These are phyloP conservation scores for Globisporangium middletonii DNA, from an alignment of 352 stramenopile genomes.

Conservation along the genomic window DNA sequence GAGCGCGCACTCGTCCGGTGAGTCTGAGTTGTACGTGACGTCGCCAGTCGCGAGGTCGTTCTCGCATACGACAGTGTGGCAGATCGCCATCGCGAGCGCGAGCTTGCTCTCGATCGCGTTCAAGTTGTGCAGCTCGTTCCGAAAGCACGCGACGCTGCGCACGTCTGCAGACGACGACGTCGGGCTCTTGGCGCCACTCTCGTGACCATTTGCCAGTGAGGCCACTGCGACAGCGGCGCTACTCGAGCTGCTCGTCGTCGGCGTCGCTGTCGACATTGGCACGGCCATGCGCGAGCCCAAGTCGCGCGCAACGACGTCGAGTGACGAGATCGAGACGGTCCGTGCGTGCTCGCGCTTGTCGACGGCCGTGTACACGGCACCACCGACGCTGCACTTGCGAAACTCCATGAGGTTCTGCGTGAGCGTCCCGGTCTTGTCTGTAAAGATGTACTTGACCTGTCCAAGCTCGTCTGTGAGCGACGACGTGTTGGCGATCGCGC, in stretches of 20 bases:
- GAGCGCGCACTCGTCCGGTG: slow-evolving; percentile 90
- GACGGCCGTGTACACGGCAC: slow-evolving; percentile 58
- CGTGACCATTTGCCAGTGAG: background rate
- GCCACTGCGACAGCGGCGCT: background rate
- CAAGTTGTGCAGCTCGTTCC: slow-evolving; percentile 37
- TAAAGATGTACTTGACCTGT: slow-evolving; percentile 92
- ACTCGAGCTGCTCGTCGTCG: background rate
- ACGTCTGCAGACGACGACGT: background rate
- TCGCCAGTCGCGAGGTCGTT: slow-evolving; percentile 27
- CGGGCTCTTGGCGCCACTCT: slow-evolving; percentile 1
- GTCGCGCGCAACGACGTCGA: slow-evolving; percentile 20
- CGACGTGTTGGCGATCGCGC: slow-evolving; percentile 81
- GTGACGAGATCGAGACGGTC: slow-evolving; percentile 28
- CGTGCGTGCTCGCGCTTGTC: slow-evolving; percentile 28
- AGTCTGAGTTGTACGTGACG: slow-evolving; percentile 87
- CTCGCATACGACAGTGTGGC: slow-evolving; percentile 85
- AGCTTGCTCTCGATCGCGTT: slow-evolving; percentile 50
- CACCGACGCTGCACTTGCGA: slow-evolving; percentile 91
- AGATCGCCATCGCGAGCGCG: slow-evolving; percentile 72
- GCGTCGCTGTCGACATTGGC: background rate
- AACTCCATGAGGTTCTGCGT: slow-evolving; percentile 96
- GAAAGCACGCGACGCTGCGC: slow-evolving; percentile 32
- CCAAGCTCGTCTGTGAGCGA: slow-evolving; percentile 91
- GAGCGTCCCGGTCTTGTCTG: slow-evolving; percentile 93
- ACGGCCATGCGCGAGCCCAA: background rate